Evolutionary conservation across 1,139 yeast genomes (phyloP).

Genomic region (Debaryomyces psychrophilus): DNA sequence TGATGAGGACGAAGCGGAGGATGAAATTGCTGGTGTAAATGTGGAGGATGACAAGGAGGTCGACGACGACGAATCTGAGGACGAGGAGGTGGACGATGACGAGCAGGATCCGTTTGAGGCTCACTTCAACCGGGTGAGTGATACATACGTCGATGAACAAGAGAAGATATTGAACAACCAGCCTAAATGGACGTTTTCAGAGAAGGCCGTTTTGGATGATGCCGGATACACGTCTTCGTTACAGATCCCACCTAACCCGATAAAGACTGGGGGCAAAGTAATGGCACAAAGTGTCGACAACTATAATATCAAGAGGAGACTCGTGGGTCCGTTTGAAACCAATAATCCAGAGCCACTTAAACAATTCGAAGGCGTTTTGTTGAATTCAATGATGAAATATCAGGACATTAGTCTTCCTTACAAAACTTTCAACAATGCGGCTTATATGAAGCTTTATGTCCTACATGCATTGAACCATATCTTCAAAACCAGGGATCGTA

Average conservation of each 20-base stretch:
- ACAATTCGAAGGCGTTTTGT: slow-evolving; percentile 29
- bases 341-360: slow-evolving; percentile 7
- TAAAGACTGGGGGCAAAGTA: not conserved
- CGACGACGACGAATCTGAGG: slow-evolving; percentile 32
- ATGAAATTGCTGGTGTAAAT: slow-evolving; percentile 29
- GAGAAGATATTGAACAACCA: slow-evolving; percentile 22
- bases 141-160: slow-evolving; percentile 45
- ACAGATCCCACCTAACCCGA: slow-evolving; percentile 36
- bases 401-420: slow-evolving; percentile 72
- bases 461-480: slow-evolving; percentile 83
- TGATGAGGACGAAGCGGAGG: slow-evolving; percentile 39
- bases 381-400: slow-evolving; percentile 71
- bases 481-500: slow-evolving; percentile 80
- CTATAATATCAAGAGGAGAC: slow-evolving; percentile 32
- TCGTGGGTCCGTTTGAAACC: slow-evolving; percentile 29
- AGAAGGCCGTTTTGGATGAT: slow-evolving; percentile 19
- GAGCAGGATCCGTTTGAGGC: slow-evolving; percentile 66
- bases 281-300: slow-evolving; percentile 12
- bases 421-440: slow-evolving; percentile 38
- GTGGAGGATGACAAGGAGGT: slow-evolving; percentile 32
- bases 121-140: slow-evolving; percentile 65
- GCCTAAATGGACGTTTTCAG: slow-evolving; percentile 31
- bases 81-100: slow-evolving; percentile 31
- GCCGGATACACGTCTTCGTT: slow-evolving; percentile 28
- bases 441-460: slow-evolving; percentile 65